Base-by-base conservation (phyloP, 2,329 filamentous ascomycete genomes). In the Monosporascus cannonballus region DNA sequence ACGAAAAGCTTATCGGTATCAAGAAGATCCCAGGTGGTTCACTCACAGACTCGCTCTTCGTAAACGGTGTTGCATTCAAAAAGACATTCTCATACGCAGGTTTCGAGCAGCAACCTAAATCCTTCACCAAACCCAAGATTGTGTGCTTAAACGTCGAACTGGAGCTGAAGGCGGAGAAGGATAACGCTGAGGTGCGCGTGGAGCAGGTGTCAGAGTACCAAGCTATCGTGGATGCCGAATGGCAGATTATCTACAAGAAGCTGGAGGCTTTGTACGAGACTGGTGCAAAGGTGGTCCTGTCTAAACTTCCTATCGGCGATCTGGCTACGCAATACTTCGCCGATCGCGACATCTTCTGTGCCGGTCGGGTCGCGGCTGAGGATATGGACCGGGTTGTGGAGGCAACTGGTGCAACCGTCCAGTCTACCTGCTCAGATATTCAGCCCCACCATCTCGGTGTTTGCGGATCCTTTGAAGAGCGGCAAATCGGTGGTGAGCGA, bases 241-340 rank as follows among this genome's bases (percentile, higher is more conserved):
- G 94, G 94, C 91, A 96, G 74, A 99, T 99, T 69, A 99, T 99
- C 72, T 97, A 87, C 84, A 93, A 96, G 79, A 99, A 99, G 81
- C 89, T 99, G 70, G 94, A 99, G 76, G 90, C 93, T 48, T 76
- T 96, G 51, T 83, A 93, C 80, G 86, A 93, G 74, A 96, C 93
- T 6, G 94, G 94, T 51, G 94, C 94, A 59, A 96, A 96, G 82
- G 91, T 99, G 49, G 91, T 99, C 42, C 85, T 99, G 53, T 96
- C 90, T 75, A 97, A 96, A 76, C 80, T 97, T 56, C 94, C 94
- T 41, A 97, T 99, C 67, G 94, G 94, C 67, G 94, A 99, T 77
- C 76, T 99, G 67, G 94, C 94, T 55, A 99, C 94, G 52, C 94
- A 99, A 77, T 96, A 86, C 77, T 99, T 99, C 67, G 94, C 94